Base-by-base conservation (phyloP, 192 early-diverging fungal genomes). In the Podila horticola region DNA sequence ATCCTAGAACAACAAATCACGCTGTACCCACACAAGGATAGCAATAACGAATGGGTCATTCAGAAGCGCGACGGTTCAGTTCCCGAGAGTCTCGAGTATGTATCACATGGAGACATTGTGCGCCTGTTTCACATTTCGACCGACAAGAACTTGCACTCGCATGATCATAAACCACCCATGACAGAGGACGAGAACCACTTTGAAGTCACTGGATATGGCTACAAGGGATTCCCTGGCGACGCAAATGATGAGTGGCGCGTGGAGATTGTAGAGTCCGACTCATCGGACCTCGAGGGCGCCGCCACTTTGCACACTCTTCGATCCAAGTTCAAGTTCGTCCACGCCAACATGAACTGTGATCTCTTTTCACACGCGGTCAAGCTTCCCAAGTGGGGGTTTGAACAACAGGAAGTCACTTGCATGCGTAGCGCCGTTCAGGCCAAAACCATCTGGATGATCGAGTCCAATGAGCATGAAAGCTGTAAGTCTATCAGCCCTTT, bases 301-400 rank as follows among this genome's bases (percentile, higher is more conserved):
- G 79, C 85, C n/a, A 66, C 74, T 24, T 69, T 95, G 52, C 88
- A 90, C 69, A 87, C 92, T 30, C 86, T 93, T 48, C 74, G 87
- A 65, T 88, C 86, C 26, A 87, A 89, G 71, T 93, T 99, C 82
- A 88, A 90, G 22, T 74, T 99, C 55, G 85, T 95, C 22, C 97
- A 94, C 72, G 63, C 74, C 67, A 83, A 89, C 58, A 89, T 91
- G 83, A 87, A 90, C 49, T 97, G 97, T 65, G 93, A 92, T 48
- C 82, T 99, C 31, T 94, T 93, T 77, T 94, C 94, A 11, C 91
- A 94, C 83, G 86, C 87, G 72, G 88, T 89, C 34, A 87, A 90
- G 79, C 87, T 99, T 38, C 98, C 98, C 57, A 91, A 94, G 58
- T 99, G 96, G 96, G 98, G 90, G 26, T 96, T 92, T 83, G 92